phyloP scores from a whole-genome alignment of 164 flowering plant genomes.

The Platanus orientalis region DNA sequence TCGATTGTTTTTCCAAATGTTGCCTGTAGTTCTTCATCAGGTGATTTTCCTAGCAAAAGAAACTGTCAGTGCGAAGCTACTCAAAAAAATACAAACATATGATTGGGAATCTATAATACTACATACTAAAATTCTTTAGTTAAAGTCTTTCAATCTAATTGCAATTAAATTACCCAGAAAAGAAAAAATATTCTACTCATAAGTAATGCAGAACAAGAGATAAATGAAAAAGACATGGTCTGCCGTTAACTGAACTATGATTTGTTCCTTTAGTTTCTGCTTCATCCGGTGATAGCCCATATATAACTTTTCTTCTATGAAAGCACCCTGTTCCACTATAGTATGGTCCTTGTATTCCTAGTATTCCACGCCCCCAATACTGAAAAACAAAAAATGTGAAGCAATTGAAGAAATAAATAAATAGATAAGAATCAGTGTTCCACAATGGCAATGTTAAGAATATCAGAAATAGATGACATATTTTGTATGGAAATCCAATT shows the following conservation, averaged over 20 bases:
- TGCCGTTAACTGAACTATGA: not conserved
- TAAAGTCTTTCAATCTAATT: no score
- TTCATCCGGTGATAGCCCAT: conserved; percentile 37
- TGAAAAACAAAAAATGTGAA: not conserved
- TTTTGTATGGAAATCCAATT: not conserved
- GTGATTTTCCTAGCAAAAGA: conserved; percentile 15
- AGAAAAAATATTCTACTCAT: not conserved
- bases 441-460: not conserved
- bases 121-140: no score
- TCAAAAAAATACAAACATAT: no score
- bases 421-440: no score
- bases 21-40: conserved; percentile 3
- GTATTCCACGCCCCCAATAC: conserved; percentile 25
- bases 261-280: not conserved
- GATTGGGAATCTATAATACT: no score
- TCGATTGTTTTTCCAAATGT: conserved; percentile 34
- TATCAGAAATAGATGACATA: not conserved
- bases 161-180: not conserved
- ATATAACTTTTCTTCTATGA: conserved; percentile 50
- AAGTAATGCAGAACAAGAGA: not conserved
- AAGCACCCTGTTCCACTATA: conserved; percentile 55
- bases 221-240: not conserved
- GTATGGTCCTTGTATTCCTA: conserved; percentile 45
- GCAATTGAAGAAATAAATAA: no score
- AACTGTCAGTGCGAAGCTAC: not conserved